Base-by-base conservation (phyloP, 805 yeast genomes). In the Yamadazyma sp. region DNA sequence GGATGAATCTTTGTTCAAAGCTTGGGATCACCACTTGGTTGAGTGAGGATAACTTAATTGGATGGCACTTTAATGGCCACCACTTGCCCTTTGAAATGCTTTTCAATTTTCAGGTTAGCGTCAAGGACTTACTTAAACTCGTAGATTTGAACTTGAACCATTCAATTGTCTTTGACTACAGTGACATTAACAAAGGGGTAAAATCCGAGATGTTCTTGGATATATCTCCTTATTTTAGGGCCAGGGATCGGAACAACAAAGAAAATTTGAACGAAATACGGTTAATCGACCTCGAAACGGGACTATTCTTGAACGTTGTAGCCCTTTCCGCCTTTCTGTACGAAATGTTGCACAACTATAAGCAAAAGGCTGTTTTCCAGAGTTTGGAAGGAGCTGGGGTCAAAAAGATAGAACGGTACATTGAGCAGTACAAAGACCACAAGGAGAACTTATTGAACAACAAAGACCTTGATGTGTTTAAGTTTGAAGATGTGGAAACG, bases 81-180 rank as follows among this genome's bases (percentile, higher is more conserved):
- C 62, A 66, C 20, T 71, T 76, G 40, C 80, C 79, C 8, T 76
- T 78, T 77, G 81, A 77, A 50, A 54, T 56, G 30, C 78, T 73
- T 48, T 60, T 73, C 32, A 79, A 73, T 47, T 76, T 78, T n/a
- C 71, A 75, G 35, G 61, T 62, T 58, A 61, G 67, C 4, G 44
- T 62, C 4, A 44, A 37, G 8, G 77, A 73, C 32, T 55, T 76
- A 40, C 73, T 74, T 44, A 54, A 49, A 26, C 51, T 77, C 20
- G 58, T 75, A 2, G 54, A 63, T 35, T 12, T 20, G 12, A 33
- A 46, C 12, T 73, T 51, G 47, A 77, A 77, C 49, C 70, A 71
- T 35, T 56, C 75, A 3, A 15, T 55, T 50, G 45, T 64, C 53
- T 50, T 75, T 10, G 75, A 75, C 41, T 48, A 46, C 27, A 28